Evolutionary conservation across 202 grass and related monocot species (phyloP).

Genomic region (Elaeis oleifera): DNA sequence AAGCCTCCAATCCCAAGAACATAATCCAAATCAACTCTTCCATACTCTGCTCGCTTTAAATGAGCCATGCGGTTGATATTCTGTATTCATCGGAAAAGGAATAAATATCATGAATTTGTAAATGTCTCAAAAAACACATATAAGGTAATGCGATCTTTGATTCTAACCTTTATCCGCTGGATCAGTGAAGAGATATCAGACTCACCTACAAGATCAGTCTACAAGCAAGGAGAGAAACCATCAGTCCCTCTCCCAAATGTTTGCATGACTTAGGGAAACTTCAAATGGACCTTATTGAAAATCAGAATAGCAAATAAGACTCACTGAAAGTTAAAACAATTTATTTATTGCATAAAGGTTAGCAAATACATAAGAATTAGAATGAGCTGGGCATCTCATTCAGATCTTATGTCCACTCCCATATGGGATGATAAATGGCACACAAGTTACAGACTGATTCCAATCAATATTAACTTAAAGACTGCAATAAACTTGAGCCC

Average conservation of each 20-base stretch:
- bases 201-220: conserved; percentile 93
- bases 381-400: no score
- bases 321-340: no score
- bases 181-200: conserved; percentile 72
- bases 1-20: conserved; percentile 99
- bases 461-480: no score
- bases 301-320: background rate
- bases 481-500: no score
- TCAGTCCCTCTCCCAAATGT: conserved; percentile 3
- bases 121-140: conserved; percentile 5
- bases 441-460: no score
- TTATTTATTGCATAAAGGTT: no score
- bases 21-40: conserved; percentile 95
- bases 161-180: conserved; percentile 64
- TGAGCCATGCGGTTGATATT: conserved; percentile 90
- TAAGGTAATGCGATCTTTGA: conserved; percentile 6
- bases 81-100: conserved; percentile 39
- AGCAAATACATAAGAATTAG: no score
- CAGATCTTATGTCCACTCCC: no score
- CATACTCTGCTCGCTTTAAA: conserved; percentile 82
- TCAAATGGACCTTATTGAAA: background rate
- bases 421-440: no score
- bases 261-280: background rate
- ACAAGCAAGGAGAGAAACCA: conserved; percentile 22
- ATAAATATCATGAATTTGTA: conserved; percentile 22